phyloP scores from a whole-genome alignment of 257 asterid species.

The Lavandula angustifolia region DNA sequence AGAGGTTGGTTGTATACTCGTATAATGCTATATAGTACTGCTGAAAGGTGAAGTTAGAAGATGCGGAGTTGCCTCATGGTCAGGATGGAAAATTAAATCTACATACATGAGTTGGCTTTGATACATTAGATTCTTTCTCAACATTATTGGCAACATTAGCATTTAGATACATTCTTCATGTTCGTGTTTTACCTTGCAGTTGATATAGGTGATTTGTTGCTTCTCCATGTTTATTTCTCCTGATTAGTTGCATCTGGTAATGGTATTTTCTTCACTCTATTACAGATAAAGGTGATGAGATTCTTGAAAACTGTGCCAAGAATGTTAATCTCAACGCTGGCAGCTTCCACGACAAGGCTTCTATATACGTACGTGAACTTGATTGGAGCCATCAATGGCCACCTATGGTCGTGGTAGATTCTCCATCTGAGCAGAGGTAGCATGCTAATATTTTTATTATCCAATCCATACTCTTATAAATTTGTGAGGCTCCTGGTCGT shows the following conservation, averaged over 20 bases:
- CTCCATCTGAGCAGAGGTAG: slow-evolving; percentile 51
- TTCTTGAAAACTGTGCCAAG: slow-evolving; percentile 71
- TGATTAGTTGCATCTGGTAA: not conserved
- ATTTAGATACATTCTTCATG: not conserved
- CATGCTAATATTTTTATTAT: too few relatives aligned
- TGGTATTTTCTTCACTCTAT: not conserved
- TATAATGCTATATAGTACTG: not conserved
- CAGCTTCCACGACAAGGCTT: slow-evolving; percentile 44
- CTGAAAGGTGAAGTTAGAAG: not conserved
- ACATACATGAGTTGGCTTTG: not conserved
- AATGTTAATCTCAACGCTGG: slow-evolving; percentile 64
- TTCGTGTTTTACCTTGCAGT: slow-evolving; percentile 2
- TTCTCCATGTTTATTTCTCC: not conserved
- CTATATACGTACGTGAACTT: slow-evolving; percentile 80
- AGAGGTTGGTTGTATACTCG: not conserved
- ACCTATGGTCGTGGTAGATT: slow-evolving; percentile 45
- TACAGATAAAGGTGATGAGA: slow-evolving; percentile 71
- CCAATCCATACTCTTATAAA: not conserved
- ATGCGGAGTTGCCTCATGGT: slow-evolving; percentile 1
- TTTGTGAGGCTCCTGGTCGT: not conserved
- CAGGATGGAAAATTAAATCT: not conserved
- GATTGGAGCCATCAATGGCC: slow-evolving; percentile 82
- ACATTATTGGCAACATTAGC: not conserved
- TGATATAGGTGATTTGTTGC: not conserved
- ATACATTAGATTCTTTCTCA: not conserved